phyloP scores from a whole-genome alignment of 164 flowering plant species.

The Vitis rotundifolia region DNA sequence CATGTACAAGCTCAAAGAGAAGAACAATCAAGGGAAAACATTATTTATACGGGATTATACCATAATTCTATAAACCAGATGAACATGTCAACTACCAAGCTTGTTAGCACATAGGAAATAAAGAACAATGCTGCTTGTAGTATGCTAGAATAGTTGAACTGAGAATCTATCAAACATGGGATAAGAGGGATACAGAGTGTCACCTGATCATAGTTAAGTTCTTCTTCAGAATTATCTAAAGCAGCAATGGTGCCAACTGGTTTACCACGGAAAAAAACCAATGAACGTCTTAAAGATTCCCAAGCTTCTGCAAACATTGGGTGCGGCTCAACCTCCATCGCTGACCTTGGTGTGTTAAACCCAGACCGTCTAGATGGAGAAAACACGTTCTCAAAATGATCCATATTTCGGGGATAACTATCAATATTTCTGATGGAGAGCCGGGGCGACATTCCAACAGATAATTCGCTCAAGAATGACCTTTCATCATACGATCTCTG shows the following conservation, averaged over 20 bases:
- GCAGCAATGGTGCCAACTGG: conserved; percentile 95
- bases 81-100: too few relatives aligned
- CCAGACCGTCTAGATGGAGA: conserved; percentile 45
- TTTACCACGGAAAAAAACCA: conserved; percentile 76
- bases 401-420: conserved; percentile 16
- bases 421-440: conserved; percentile 32
- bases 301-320: conserved; percentile 78
- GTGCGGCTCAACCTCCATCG: conserved; percentile 39
- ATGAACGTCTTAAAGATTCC: conserved; percentile 69
- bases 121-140: too few relatives aligned
- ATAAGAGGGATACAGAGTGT: background rate
- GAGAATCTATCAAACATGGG: background rate
- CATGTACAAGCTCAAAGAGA: too few relatives aligned
- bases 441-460: conserved; percentile 40
- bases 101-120: too few relatives aligned
- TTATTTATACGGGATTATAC: too few relatives aligned
- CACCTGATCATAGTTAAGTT: conserved; percentile 92
- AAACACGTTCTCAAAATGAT: conserved; percentile 19
- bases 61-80: too few relatives aligned
- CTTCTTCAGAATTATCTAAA: conserved; percentile 61
- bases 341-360: conserved; percentile 51
- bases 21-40: too few relatives aligned
- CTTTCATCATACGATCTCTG: conserved; percentile 64
- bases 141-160: too few relatives aligned
- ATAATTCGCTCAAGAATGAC: conserved; percentile 43